Base-by-base conservation (phyloP, 208 protist genomes). In the Vickermania ingenoplastis region DNA sequence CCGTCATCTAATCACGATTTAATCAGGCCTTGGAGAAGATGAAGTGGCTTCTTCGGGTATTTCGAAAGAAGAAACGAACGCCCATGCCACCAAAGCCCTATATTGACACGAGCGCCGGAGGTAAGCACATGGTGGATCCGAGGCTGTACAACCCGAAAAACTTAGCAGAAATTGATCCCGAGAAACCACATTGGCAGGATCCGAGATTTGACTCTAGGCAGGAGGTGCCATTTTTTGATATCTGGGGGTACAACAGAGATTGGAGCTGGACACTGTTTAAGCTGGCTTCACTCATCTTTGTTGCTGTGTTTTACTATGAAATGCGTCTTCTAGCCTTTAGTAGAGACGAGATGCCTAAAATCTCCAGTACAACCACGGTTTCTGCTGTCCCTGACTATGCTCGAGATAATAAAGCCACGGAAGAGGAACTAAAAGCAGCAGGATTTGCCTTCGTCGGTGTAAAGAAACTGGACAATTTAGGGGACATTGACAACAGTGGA, bases 181-280 rank as follows among this genome's bases (percentile, higher is more conserved):
- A 95, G 53, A 92, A 88, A 58, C 88, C 84, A 17, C 88, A 95
- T 71, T 95, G 88, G 85, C 81, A 89, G 48, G 88, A 91, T 53
- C 69, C 76, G 1, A 70, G 78, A 14, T 95, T 89, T 59, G 84
- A 91, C n/a, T 81, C 80, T 1, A 76, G 88, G 22, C 74, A 89
- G 31, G 65, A 49, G 31, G 72, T 91, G 1, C 88, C 82, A 0
- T 92, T 95, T 59, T 89, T 95, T 68, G 88, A 95, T 51, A 45
- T 91, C 45, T 95, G 88, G 50, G 88, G 88, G 4, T 95, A 73
- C 63, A 95, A 95, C 61, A 69, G 84, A 0, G 77, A 95, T 75
- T 95, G 88, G 85, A 92, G 84, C 63, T 95, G 84, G 83, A 81
- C 84, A 21, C 54, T 95, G 0, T 95, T 91, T 61, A 90, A 89